Evolutionary conservation across 1,139 yeast species (phyloP).

Genomic region (Kurtzmaniella quercitrusa): DNA sequence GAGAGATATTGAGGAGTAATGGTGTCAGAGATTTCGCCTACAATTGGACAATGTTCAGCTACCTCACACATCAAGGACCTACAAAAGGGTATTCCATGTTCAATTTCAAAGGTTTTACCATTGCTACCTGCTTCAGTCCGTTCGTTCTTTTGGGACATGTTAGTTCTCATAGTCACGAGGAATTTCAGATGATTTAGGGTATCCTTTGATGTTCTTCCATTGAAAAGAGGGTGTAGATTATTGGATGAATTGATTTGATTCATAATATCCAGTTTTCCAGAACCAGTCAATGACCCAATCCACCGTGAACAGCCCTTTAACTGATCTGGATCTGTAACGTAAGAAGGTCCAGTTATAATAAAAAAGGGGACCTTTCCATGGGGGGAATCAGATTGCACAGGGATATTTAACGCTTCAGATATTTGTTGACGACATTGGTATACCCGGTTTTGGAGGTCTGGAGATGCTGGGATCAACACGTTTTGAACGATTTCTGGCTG

Average conservation of each 20-base stretch:
- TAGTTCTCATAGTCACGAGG: slow-evolving; percentile 25
- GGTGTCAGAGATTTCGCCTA: slow-evolving; percentile 40
- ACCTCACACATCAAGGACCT: slow-evolving; percentile 32
- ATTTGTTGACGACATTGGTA: not conserved
- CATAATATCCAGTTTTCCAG: slow-evolving; percentile 5
- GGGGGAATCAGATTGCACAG: not conserved
- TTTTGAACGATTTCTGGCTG: slow-evolving; percentile 46
- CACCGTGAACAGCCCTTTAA: slow-evolving; percentile 39
- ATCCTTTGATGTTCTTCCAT: slow-evolving; percentile 4
- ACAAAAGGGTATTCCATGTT: slow-evolving; percentile 36
- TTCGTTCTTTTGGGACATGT: slow-evolving; percentile 24
- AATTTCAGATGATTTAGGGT: slow-evolving; percentile 6
- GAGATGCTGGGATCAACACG: slow-evolving; percentile 32
- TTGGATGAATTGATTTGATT: slow-evolving; percentile 10
- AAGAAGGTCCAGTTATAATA: slow-evolving; percentile 38
- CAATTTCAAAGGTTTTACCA: slow-evolving; percentile 29
- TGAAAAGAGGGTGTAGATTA: slow-evolving; percentile 11
- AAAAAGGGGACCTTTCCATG: slow-evolving; percentile 21
- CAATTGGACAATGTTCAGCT: slow-evolving; percentile 33
- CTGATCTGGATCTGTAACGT: slow-evolving; percentile 25
- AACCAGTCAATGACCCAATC: slow-evolving; percentile 24
- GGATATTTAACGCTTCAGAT: not conserved
- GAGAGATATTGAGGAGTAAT: slow-evolving; percentile 44
- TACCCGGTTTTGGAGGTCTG: slow-evolving; percentile 14
- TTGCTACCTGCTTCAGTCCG: not conserved